Conservation (phyloP, 2,329 filamentous ascomycete species). For the Dothiorella sarmentorum region DNA sequence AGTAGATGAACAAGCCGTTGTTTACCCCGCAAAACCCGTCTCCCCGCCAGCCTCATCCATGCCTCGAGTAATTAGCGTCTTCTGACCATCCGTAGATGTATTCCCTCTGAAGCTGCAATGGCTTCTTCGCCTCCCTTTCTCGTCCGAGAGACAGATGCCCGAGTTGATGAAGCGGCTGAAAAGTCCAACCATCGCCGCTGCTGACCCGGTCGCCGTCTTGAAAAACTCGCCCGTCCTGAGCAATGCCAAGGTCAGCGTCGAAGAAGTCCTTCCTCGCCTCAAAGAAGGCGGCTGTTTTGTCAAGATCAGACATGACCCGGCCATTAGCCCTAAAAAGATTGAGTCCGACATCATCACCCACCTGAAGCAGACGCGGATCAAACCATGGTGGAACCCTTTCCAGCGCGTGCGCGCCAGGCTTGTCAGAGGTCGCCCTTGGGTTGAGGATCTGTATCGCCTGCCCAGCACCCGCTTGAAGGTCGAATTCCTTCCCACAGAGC, state of each 20-base stretch:
- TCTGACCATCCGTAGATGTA: slow-evolving; percentile 56
- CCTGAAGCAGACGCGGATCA: slow-evolving; percentile 67
- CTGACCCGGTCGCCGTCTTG: slow-evolving; percentile 52
- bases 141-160: slow-evolving; percentile 45
- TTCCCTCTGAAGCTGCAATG: slow-evolving; percentile 76
- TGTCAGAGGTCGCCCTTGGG: slow-evolving; percentile 84
- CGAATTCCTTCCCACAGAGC: slow-evolving; percentile 73
- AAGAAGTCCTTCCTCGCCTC: slow-evolving; percentile 75
- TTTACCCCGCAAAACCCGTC: background rate
- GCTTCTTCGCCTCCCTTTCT: slow-evolving; percentile 53
- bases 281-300: slow-evolving; percentile 94
- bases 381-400: slow-evolving; percentile 88
- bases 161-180: slow-evolving; percentile 52
- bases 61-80: background rate
- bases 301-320: slow-evolving; percentile 65
- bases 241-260: slow-evolving; percentile 68
- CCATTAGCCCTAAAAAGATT: slow-evolving; percentile 50
- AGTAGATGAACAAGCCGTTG: slow-evolving; percentile 36
- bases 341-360: slow-evolving; percentile 60
- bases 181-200: slow-evolving; percentile 49
- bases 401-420: slow-evolving; percentile 63
- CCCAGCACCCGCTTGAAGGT: slow-evolving; percentile 74
- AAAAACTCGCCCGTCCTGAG: slow-evolving; percentile 38
- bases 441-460: slow-evolving; percentile 84
- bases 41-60: background rate